These are phyloP conservation scores for Mycena haematopus DNA, from an alignment of 768 basidiomycete species.

Conservation along the genomic window DNA sequence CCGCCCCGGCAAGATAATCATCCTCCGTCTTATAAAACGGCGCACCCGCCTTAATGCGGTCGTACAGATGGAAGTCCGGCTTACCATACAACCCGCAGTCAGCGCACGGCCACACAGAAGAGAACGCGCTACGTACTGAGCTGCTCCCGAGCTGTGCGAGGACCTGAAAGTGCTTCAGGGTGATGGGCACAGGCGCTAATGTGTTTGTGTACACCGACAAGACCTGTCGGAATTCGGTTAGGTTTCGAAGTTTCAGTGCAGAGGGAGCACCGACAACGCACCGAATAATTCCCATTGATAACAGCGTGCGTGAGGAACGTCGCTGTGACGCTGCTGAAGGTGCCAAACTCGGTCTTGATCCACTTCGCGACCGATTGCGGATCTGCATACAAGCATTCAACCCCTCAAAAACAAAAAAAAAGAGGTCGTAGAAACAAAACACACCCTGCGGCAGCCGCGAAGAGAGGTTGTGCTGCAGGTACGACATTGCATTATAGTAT, in stretches of 20 bases:
- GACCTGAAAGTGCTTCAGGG: conserved; percentile 78
- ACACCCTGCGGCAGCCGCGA: conserved; percentile 66
- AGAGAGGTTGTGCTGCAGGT: conserved; percentile 45
- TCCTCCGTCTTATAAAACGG: conserved; percentile 75
- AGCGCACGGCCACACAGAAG: neutral
- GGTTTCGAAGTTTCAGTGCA: neutral
- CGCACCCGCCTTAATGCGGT: conserved; percentile 68
- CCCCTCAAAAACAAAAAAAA: neutral
- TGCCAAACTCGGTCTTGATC: conserved; percentile 63
- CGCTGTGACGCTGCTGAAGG: conserved; percentile 63
- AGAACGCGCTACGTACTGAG: conserved; percentile 42
- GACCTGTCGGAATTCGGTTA: conserved; percentile 15
- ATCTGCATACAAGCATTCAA: conserved; percentile 39
- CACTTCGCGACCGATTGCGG: conserved; percentile 65
- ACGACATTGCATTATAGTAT: conserved; percentile 49
- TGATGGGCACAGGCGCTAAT: conserved; percentile 60
- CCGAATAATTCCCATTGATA: conserved; percentile 64
- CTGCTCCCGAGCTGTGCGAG: conserved; percentile 69
- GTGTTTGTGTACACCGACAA: conserved; percentile 10
- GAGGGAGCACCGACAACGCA: conserved; percentile 34
- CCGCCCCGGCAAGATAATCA: conserved; percentile 57
- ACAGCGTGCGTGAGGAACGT: conserved; percentile 77
- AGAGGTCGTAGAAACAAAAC: conserved; percentile 25
- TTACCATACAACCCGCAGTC: neutral
- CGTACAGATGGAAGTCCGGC: conserved; percentile 61